Conservation (phyloP, 2,329 filamentous ascomycete genomes). For the Drechslerella coelobrocha region DNA sequence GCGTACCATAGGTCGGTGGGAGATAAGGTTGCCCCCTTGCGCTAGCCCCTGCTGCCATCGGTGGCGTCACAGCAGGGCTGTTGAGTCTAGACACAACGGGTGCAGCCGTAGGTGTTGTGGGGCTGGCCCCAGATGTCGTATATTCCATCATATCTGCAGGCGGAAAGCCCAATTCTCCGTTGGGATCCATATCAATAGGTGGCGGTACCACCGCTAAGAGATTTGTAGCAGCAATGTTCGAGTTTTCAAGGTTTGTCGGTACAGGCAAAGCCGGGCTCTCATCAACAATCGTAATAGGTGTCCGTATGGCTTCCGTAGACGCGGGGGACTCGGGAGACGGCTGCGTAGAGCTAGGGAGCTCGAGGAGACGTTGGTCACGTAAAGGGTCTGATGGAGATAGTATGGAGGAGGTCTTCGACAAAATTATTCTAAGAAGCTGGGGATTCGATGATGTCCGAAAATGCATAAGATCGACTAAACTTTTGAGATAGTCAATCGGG, state of each 20-base stretch:
- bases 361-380: slow-evolving; percentile 31
- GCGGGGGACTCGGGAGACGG: slow-evolving; percentile 40
- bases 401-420: slow-evolving; percentile 42
- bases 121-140: slow-evolving; percentile 24
- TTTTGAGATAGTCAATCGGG: slow-evolving; percentile 44
- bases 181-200: slow-evolving; percentile 12
- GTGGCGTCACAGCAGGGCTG: slow-evolving; percentile 39
- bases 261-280: slow-evolving; percentile 12
- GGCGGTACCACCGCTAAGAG: slow-evolving; percentile 2
- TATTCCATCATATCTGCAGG: slow-evolving; percentile 45
- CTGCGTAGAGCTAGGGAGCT: slow-evolving; percentile 42
- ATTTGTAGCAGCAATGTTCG: slow-evolving; percentile 6
- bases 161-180: slow-evolving; percentile 22
- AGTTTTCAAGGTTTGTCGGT: slow-evolving; percentile 13
- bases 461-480: slow-evolving; percentile 35
- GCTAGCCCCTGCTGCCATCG: not conserved
- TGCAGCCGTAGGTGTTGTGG: slow-evolving; percentile 19
- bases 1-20: slow-evolving; percentile 34
- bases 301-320: slow-evolving; percentile 35
- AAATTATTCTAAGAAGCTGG: slow-evolving; percentile 31
- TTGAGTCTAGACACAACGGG: slow-evolving; percentile 30
- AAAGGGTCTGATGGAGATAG: slow-evolving; percentile 33
- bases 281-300: slow-evolving; percentile 6
- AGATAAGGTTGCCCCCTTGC: slow-evolving; percentile 31
- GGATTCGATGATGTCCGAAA: slow-evolving; percentile 44